Evolutionary conservation across 1,139 yeast species (phyloP), one percentile per base, ranked within the genome.

Genomic region (Suhomyces bribrorum): DNA sequence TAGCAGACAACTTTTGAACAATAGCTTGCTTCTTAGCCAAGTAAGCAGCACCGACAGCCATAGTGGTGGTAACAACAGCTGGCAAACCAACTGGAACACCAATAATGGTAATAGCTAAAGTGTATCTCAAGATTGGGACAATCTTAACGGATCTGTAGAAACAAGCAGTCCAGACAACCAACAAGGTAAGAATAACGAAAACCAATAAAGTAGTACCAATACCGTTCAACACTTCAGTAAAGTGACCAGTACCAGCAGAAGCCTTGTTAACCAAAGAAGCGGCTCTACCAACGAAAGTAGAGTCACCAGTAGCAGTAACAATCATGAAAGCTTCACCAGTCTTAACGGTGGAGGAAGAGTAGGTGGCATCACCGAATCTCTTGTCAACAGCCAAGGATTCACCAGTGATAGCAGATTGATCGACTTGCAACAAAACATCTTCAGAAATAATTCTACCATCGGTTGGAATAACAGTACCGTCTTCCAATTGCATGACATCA

Each of bases 71-170:
- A 59, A 90, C 96, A 66, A 90, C 97, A 69, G 96, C 97, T 71
- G 97, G 97, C 67, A 90, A 83, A 86, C 97, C 97, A 61, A 90
- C 98, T 73, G 98, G 98, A 57, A 92, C 98, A 86, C 98, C 98
- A 62, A 92, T 86, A 75, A 90, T 89, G 75, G 97, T 90, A 68
- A 90, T 87, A 59, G 96, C 97, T 67, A 92, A 79, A 60, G 95
- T 82, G 79, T 83, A 89, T 78, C 97, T 85, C 73, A 92, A 81
- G 73, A 90, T 86, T 59, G 83, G 77, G 59, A 89, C 96, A 66
- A 89, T 88, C 64, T 77, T 79, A 66, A 81, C 83, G 57, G 96
- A 81, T 75, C 97, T 82, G 86, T 89, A 89, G 89, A 90, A 89
- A 73, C 89, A 80, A 66, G 97, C 89, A 64, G 78, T 77, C 96